These are phyloP conservation scores for Arabidopsis suecica DNA, from an alignment of 345 rosid species.

Conservation along the genomic window DNA sequence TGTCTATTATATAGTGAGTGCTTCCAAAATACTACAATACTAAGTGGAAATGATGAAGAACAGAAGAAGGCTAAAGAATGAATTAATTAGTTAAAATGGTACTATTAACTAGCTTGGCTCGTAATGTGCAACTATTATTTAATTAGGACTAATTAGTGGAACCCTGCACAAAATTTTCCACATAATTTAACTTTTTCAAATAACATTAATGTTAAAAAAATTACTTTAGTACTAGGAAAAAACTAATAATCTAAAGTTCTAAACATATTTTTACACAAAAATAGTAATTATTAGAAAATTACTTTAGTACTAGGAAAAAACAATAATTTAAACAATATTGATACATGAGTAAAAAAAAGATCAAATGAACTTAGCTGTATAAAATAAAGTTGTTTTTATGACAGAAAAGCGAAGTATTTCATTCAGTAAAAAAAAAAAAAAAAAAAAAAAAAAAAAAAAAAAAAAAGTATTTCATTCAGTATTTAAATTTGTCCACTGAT, in stretches of 20 bases:
- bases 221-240: constrained; percentile 8
- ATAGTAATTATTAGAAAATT: too few relatives aligned
- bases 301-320: too few relatives aligned
- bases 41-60: constrained; percentile 10
- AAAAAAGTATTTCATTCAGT: not conserved
- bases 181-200: not conserved
- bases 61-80: constrained; percentile 15
- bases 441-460: too few relatives aligned
- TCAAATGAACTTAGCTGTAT: not conserved
- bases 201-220: not conserved
- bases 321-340: not conserved
- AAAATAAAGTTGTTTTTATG: not conserved
- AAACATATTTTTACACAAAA: too few relatives aligned
- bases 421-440: too few relatives aligned
- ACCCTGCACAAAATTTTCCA: not conserved
- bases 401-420: not conserved
- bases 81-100: not conserved
- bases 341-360: not conserved
- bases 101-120: not conserved
- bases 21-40: constrained; percentile 3
- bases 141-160: not conserved
- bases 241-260: too few relatives aligned
- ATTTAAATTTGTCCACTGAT: not conserved
- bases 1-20: constrained; percentile 29
- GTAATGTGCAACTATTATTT: constrained; percentile 3